Base-by-base conservation (phyloP, 345 rosid species). In the Salix udensis region DNA sequence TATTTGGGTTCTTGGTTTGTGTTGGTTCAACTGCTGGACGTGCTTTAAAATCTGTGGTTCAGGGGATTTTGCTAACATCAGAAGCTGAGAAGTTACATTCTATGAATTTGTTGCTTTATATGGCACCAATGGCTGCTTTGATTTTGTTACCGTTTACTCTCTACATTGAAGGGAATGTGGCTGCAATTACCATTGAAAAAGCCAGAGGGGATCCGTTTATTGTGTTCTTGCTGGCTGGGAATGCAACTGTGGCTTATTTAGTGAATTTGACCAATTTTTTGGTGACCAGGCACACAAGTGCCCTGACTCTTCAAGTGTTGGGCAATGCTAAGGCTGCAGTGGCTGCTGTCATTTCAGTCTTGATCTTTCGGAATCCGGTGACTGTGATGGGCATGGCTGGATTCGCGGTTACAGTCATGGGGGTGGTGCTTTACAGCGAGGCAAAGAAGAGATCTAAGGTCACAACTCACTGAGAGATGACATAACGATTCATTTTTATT, bases 391-490 rank as follows among this genome's bases (percentile, higher is more conserved):
- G 99, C 30, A 80, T 92, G 74, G 79, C 97, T 1, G 99, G 99
- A 48, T 96, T 96, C 28, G 98, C 86, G 0, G 97, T 91, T 16
- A 96, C 99, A 0, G 76, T 96, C 71, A 93, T 93, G 98, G 99
- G 99, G 1, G 99, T 96, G 76, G 95, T 91, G 87, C 92, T 93
- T 74, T 96, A 96, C 85, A 88, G 98, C 74, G 99, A 96, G 87
- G 99, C 99, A n/a, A 96, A 84, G 94, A 96, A 96, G 95, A 89
- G 99, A 85, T 96, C 97, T n/a, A 96, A 93, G 85, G 88, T 84
- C 28, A 86, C 88, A 71, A 74, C 85, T 31, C 88, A 87, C 58
- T 86, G 87, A 88, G 64, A 62, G 44, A 72, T 31, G 26, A 12
- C 21, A 50, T 19, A 23, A 11, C 69, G 42, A 77, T 84, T 84